Evolutionary conservation across 306 rosid genomes (phyloP).

Genomic region (Hippophae rhamnoides): DNA sequence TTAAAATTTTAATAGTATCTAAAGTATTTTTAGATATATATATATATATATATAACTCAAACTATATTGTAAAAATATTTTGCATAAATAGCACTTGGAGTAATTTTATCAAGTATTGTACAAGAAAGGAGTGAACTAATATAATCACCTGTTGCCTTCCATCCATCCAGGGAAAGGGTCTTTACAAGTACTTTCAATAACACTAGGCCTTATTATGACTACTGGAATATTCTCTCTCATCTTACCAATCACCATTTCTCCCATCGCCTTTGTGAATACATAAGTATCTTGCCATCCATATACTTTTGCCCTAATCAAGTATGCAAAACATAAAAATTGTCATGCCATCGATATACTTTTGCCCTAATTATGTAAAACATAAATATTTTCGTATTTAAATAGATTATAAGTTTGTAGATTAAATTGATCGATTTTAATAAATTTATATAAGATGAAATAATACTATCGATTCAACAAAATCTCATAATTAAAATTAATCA

Average conservation of each 20-base stretch:
- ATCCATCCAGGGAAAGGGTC: conserved; percentile 98
- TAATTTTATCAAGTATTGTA: too few species aligned
- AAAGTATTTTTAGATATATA: too few species aligned
- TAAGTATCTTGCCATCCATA: conserved; percentile 98
- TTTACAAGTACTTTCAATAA: conserved; percentile 80
- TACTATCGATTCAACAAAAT: too few species aligned
- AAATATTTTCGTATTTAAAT: not conserved
- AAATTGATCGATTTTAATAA: too few species aligned
- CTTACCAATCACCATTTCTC: conserved; percentile 82
- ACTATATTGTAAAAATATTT: too few species aligned
- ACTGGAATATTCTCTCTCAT: conserved; percentile 77
- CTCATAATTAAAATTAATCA: too few species aligned
- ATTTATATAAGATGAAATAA: too few species aligned
- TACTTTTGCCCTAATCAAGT: conserved; percentile 53
- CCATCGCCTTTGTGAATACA: conserved; percentile 97
- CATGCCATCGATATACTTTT: too few species aligned
- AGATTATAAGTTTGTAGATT: too few species aligned
- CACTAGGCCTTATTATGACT: conserved; percentile 80
- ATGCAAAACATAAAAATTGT: not conserved
- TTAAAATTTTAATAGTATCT: too few species aligned
- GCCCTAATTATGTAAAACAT: not conserved
- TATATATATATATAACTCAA: too few species aligned
- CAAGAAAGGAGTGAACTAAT: not conserved
- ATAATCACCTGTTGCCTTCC: conserved; percentile 80
- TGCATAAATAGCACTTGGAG: not conserved